Evolutionary conservation across 768 basidiomycete species (phyloP), one percentile per base, ranked within the genome.

Genomic region (Butyriboletus loyo): DNA sequence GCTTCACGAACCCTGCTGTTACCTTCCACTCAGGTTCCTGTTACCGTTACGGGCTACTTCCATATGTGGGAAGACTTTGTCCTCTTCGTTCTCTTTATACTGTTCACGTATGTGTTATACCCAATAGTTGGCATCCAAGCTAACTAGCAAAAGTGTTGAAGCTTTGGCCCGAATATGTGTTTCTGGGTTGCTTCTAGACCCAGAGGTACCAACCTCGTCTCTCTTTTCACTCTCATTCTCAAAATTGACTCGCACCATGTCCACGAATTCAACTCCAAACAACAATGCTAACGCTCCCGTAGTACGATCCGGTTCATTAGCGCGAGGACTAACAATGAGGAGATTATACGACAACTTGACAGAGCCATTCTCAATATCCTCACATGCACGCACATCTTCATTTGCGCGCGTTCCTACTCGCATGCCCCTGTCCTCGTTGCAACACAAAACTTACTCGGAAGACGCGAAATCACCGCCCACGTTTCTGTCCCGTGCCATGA

Each of bases 101-200:
- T 90, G 60, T 98, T 92, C 77, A 93, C 92, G 88, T 87, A 72
- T 63, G 60, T 58, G 5, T 34, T 10, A 5, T 86, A 79, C 14
- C 10, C 10, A 19, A 9, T 45, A 7, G 5, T 19, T 14, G 1
- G 9, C 14, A 4, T 35, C 14, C 30, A 19, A 14, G 32, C 55
- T 66, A 34, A 52, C 4, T 45, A 34, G 9, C 22, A n/a, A 8
- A 56, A 92, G 90, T 6, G 55, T 95, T 45, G 96, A 98, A 74
- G 84, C 87, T 40, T 76, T 89, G 58, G 91, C 91, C 38, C 86
- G 95, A 24, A 94, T 95, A 64, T 83, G 91, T 62, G 87, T 93
- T 28, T 90, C 88, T 24, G 96, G 96, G 22, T 81, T 98, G 56
- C 66, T 98, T 17, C 77, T 97, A 43, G 93, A 95, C 66, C 92